Conservation (phyloP, 2,329 filamentous ascomycete species). For the Knufia fluminis region DNA sequence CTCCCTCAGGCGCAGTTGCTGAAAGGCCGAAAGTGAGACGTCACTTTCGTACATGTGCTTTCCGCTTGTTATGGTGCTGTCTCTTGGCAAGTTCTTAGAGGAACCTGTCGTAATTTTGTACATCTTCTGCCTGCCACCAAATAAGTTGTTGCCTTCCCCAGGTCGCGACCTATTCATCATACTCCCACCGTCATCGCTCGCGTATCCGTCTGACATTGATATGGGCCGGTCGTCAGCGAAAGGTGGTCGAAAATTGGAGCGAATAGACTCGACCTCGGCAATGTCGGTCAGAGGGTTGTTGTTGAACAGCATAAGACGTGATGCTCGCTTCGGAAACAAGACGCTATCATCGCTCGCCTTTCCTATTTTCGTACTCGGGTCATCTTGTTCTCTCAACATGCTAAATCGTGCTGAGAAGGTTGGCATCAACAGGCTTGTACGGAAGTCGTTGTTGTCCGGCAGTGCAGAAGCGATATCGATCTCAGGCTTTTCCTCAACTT, state of each 20-base stretch:
- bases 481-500: constrained; percentile 44
- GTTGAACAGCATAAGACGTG: constrained; percentile 64
- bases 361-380: constrained; percentile 76
- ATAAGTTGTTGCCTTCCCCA: constrained; percentile 81
- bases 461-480: constrained; percentile 66
- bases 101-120: constrained; percentile 62
- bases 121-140: constrained; percentile 91
- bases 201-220: constrained; percentile 55
- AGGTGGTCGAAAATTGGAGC: constrained; percentile 50
- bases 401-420: constrained; percentile 91
- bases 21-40: constrained; percentile 71
- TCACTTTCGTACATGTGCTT: constrained; percentile 79
- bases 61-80: constrained; percentile 34
- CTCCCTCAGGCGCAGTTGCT: constrained; percentile 54
- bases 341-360: constrained; percentile 96
- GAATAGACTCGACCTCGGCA: constrained; percentile 78
- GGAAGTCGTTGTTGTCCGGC: constrained; percentile 78
- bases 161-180: constrained; percentile 80
- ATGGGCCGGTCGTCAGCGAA: constrained; percentile 51
- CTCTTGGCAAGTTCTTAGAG: constrained; percentile 11
- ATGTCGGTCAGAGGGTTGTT: constrained; percentile 64
- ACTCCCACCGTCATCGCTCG: constrained; percentile 59
- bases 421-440: constrained; percentile 92
- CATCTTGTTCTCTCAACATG: constrained; percentile 91
- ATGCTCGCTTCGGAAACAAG: constrained; percentile 70